Conservation (phyloP, 306 rosid species). For the Rosa rugosa region DNA sequence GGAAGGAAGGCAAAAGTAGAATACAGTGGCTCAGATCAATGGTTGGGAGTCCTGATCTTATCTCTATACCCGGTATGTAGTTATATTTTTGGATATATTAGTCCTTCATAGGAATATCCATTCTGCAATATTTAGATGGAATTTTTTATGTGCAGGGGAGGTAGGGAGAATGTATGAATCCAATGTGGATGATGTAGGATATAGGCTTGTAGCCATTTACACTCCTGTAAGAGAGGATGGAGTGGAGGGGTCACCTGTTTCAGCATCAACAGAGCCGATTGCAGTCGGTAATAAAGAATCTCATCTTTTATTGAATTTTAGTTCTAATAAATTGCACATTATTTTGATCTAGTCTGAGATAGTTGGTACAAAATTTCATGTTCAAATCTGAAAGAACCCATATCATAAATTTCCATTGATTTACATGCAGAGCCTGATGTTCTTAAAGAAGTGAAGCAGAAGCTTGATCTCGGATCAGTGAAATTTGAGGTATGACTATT, state of each 20-base stretch:
- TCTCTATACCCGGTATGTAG: conserved; percentile 81
- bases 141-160: conserved; percentile 66
- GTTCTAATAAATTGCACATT: background rate
- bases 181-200: conserved; percentile 94
- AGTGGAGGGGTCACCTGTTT: conserved; percentile 83
- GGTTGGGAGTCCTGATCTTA: conserved; percentile 99
- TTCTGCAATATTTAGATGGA: conserved; percentile 19
- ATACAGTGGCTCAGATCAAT: conserved; percentile 99
- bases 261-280: conserved; percentile 95
- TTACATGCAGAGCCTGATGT: conserved; percentile 86
- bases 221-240: conserved; percentile 98
- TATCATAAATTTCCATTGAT: conserved; percentile 15
- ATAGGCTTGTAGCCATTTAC: conserved; percentile 88
- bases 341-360: background rate
- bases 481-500: conserved; percentile 74
- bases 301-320: background rate
- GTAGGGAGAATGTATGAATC: conserved; percentile 91
- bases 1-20: conserved; percentile 96
- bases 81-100: background rate
- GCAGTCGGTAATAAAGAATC: conserved; percentile 68
- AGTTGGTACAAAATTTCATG: background rate
- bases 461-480: conserved; percentile 90
- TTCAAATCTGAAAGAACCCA: background rate
- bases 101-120: background rate
- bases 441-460: conserved; percentile 92